Evolutionary conservation across 1,139 yeast genomes (phyloP).

Genomic region (Nakaseomyces kungkrabaensis): DNA sequence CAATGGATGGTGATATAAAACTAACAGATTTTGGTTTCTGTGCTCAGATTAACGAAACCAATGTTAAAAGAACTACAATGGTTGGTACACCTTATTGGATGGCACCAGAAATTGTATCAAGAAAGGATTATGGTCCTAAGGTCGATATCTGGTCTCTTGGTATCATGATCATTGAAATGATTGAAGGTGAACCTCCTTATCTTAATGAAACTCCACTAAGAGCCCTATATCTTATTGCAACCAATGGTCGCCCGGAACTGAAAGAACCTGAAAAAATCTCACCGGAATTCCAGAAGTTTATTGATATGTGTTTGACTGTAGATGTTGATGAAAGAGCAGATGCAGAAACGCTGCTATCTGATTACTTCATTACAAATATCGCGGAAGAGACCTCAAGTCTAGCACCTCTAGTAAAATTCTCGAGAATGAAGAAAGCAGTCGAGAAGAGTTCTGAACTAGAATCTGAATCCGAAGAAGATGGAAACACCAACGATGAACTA

Average conservation of each 20-base stretch:
- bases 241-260: slow-evolving; percentile 89
- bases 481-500: background rate
- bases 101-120: slow-evolving; percentile 96
- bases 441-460: slow-evolving; percentile 29
- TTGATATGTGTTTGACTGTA: slow-evolving; percentile 74
- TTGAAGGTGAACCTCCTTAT: slow-evolving; percentile 98
- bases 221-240: slow-evolving; percentile 86
- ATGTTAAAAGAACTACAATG: slow-evolving; percentile 87
- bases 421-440: slow-evolving; percentile 64
- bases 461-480: background rate
- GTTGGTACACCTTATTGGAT: slow-evolving; percentile 99
- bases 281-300: slow-evolving; percentile 53
- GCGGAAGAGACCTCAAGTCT: slow-evolving; percentile 69
- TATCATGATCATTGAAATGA: slow-evolving; percentile 96
- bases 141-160: slow-evolving; percentile 98
- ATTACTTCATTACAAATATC: slow-evolving; percentile 52
- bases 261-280: slow-evolving; percentile 82
- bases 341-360: slow-evolving; percentile 63
- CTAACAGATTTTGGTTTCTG: slow-evolving; percentile 77
- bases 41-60: slow-evolving; percentile 85
- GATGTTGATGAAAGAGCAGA: slow-evolving; percentile 77
- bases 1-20: slow-evolving; percentile 80
- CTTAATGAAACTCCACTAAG: slow-evolving; percentile 84
- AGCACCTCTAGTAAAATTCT: slow-evolving; percentile 82
- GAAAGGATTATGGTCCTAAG: slow-evolving; percentile 93